Percentiles rank a stretch among this genome's conserved stretches.
Conservation (phyloP, 2,329 filamentous ascomycete genomes). For the Hypoxylon sp. region DNA sequence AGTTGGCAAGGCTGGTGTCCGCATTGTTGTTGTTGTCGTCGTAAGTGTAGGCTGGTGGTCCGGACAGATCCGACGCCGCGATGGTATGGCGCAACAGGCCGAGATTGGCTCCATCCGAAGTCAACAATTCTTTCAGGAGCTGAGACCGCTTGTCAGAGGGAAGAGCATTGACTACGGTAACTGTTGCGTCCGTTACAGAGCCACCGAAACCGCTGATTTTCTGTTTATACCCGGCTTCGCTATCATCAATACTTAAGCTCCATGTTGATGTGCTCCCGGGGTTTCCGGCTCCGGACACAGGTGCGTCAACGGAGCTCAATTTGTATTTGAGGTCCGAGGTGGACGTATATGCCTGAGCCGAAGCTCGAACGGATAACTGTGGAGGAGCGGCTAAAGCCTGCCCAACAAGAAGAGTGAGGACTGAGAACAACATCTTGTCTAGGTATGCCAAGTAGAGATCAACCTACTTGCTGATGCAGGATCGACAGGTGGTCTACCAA, state of each 20-base stretch:
- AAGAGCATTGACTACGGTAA: slow-evolving; percentile 57
- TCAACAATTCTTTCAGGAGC: slow-evolving; percentile 58
- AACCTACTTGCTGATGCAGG: neutral
- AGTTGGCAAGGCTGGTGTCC: slow-evolving; percentile 53
- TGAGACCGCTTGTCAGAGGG: slow-evolving; percentile 50
- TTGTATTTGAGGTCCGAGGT: slow-evolving; percentile 58
- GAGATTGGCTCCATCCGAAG: slow-evolving; percentile 58
- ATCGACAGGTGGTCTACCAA: slow-evolving; percentile 5
- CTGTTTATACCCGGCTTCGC: slow-evolving; percentile 57
- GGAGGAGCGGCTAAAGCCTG: slow-evolving; percentile 39
- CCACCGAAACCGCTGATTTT: slow-evolving; percentile 61
- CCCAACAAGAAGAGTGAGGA: slow-evolving; percentile 43
- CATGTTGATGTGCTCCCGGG: slow-evolving; percentile 56
- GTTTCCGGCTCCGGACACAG: slow-evolving; percentile 55
- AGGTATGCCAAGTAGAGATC: neutral
- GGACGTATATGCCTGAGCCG: slow-evolving; percentile 55
- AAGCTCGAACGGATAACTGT: slow-evolving; percentile 29
- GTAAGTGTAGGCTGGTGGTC: slow-evolving; percentile 59
- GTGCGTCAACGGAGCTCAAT: slow-evolving; percentile 54
- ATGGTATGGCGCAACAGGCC: slow-evolving; percentile 60
- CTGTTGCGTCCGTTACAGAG: slow-evolving; percentile 60
- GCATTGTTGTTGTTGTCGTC: slow-evolving; percentile 55
- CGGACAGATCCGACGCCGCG: slow-evolving; percentile 59
- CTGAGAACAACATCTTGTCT: slow-evolving; percentile 39
- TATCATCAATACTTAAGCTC: slow-evolving; percentile 59